phyloP scores from a whole-genome alignment of 202 grass and related monocot species.

The Hordeum pubiflorum region DNA sequence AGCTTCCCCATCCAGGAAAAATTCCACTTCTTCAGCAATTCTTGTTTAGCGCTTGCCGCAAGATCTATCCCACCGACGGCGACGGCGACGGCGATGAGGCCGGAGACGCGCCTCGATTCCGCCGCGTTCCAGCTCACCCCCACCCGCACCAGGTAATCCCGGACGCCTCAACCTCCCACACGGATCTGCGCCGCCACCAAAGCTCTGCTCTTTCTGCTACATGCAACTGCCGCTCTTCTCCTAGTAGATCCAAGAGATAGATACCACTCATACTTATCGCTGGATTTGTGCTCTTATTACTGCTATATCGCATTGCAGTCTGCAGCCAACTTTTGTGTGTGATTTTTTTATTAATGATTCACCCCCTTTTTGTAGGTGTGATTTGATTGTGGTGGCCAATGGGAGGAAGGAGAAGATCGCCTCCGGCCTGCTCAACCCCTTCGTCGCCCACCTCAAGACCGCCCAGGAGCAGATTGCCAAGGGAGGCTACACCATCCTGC shows the following conservation, averaged over 20 bases:
- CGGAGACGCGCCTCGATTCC: slow-evolving; percentile 67
- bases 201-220: neutral
- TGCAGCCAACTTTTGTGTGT: neutral
- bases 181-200: neutral
- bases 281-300: neutral
- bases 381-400: slow-evolving; percentile 77
- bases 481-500: slow-evolving; percentile 85
- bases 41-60: neutral
- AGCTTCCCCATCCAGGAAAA: neutral
- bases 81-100: slow-evolving; percentile 46
- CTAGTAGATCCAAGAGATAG: neutral
- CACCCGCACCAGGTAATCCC: slow-evolving; percentile 74
- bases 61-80: slow-evolving; percentile 21
- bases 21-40: neutral
- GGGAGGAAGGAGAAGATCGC: slow-evolving; percentile 78
- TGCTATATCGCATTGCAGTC: neutral
- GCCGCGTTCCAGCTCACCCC: slow-evolving; percentile 95
- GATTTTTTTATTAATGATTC: neutral
- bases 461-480: slow-evolving; percentile 91
- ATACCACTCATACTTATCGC: neutral
- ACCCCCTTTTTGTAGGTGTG: slow-evolving; percentile 40
- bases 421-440: slow-evolving; percentile 84
- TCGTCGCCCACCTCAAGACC: slow-evolving; percentile 70
- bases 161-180: neutral
- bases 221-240: neutral